Conservation (phyloP, 306 rosid genomes). For the Cicer chorassanicum region DNA sequence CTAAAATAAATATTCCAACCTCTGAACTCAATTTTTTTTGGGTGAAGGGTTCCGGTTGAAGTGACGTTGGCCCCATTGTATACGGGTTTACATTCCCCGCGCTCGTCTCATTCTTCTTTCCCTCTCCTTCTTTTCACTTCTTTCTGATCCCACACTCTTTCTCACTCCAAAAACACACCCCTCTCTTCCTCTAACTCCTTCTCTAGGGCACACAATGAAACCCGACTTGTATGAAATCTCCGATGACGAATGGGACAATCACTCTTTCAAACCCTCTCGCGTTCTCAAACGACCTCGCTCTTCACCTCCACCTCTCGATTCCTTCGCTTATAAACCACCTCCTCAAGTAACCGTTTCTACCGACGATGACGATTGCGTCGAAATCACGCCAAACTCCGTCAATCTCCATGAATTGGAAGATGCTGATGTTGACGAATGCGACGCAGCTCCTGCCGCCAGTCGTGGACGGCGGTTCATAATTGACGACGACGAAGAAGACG, state of each 20-base stretch:
- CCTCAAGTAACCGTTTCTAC: slow-evolving; percentile 19
- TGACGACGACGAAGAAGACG: slow-evolving; percentile 70
- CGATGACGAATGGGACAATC: slow-evolving; percentile 93
- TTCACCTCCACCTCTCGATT: slow-evolving; percentile 75
- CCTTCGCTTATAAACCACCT: slow-evolving; percentile 61
- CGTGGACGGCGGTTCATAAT: slow-evolving; percentile 80
- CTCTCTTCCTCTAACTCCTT: background rate
- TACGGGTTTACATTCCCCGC: slow-evolving; percentile 35
- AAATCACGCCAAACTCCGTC: slow-evolving; percentile 16
- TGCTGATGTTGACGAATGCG: slow-evolving; percentile 51
- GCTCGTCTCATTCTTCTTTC: slow-evolving; percentile 24
- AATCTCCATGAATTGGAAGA: slow-evolving; percentile 62
- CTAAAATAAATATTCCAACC: too few species aligned
- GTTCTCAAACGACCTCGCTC: slow-evolving; percentile 56
- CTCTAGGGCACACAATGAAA: slow-evolving; percentile 62
- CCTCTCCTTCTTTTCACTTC: background rate
- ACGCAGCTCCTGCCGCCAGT: slow-evolving; percentile 25
- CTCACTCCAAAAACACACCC: background rate
- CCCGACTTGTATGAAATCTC: slow-evolving; percentile 86
- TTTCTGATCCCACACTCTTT: background rate
- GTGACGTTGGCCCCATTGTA: background rate
- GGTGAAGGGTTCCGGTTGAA: too few species aligned
- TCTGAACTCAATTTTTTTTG: too few species aligned
- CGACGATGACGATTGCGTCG: slow-evolving; percentile 56
- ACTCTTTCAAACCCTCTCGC: slow-evolving; percentile 86